Percentiles rank a stretch among this genome's conserved stretches.
These are phyloP conservation scores for Aspergillus sp. DNA, from an alignment of 2,329 filamentous ascomycete genomes.

Conservation along the genomic window DNA sequence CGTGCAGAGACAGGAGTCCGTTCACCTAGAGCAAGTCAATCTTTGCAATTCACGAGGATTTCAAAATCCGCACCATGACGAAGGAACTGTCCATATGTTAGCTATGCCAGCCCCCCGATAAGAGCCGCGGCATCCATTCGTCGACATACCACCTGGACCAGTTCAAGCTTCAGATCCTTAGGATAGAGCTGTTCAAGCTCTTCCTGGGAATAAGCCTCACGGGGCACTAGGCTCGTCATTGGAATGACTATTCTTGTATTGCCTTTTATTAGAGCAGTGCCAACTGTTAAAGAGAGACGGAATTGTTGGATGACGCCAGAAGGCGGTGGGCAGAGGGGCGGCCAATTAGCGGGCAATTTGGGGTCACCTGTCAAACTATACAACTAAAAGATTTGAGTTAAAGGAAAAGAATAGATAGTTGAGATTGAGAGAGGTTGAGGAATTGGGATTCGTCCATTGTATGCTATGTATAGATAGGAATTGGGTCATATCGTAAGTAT, in stretches of 20 bases:
- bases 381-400: background rate
- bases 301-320: background rate
- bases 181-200: constrained; percentile 82
- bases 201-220: constrained; percentile 68
- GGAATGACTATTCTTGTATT: background rate
- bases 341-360: background rate
- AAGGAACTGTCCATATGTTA: constrained; percentile 46
- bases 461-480: background rate
- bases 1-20: constrained; percentile 81
- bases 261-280: constrained; percentile 1
- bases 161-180: constrained; percentile 67
- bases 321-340: background rate
- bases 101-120: background rate
- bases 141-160: constrained; percentile 69
- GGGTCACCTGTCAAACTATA: background rate
- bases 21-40: constrained; percentile 43
- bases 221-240: constrained; percentile 75
- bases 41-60: background rate
- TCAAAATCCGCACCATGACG: constrained; percentile 57
- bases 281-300: background rate
- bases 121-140: background rate
- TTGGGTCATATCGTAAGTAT: too few species aligned
- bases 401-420: background rate
- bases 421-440: background rate
- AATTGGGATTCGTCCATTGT: too few species aligned